Conservation (phyloP, 305 asterid species). For the Andrographis paniculata region DNA sequence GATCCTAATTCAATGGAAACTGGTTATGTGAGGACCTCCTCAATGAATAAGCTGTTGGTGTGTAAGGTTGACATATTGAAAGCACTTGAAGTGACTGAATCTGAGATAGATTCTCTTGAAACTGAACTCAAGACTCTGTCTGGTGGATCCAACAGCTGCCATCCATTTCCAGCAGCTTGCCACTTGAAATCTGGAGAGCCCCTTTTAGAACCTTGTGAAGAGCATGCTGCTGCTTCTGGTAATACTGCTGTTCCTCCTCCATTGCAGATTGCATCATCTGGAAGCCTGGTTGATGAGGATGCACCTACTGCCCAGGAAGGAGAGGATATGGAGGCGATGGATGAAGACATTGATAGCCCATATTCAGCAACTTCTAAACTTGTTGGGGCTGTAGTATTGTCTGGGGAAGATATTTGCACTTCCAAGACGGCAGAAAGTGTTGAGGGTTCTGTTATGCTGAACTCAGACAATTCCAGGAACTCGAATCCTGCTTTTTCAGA, state of each 20-base stretch:
- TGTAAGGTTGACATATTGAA: slow-evolving; percentile 68
- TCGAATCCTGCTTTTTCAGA: slow-evolving; percentile 24
- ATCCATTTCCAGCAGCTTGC: slow-evolving; percentile 31
- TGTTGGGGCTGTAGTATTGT: slow-evolving; percentile 26
- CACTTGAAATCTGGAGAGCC: slow-evolving; percentile 25
- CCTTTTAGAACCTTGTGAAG: slow-evolving; percentile 27
- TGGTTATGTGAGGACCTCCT: slow-evolving; percentile 47
- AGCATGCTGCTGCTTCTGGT: slow-evolving; percentile 35
- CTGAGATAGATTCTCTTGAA: slow-evolving; percentile 86
- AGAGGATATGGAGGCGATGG: slow-evolving; percentile 25
- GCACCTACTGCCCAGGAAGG: slow-evolving; percentile 24
- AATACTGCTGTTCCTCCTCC: slow-evolving; percentile 28
- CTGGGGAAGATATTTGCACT: slow-evolving; percentile 26
- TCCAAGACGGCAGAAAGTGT: slow-evolving; percentile 23
- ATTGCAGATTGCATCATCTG: slow-evolving; percentile 33
- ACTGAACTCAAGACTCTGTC: slow-evolving; percentile 56
- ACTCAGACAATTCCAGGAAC: slow-evolving; percentile 21
- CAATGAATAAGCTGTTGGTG: slow-evolving; percentile 57
- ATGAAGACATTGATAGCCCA: slow-evolving; percentile 57
- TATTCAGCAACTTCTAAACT: slow-evolving; percentile 58
- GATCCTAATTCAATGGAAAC: slow-evolving; percentile 43
- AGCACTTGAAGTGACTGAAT: slow-evolving; percentile 74
- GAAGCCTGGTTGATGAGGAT: slow-evolving; percentile 25
- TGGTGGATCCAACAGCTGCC: slow-evolving; percentile 27
- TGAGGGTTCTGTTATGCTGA: slow-evolving; percentile 22